Evolutionary conservation across 192 early-diverging fungal genomes (phyloP).

Genomic region (Gaertneriomyces semiglobifer): DNA sequence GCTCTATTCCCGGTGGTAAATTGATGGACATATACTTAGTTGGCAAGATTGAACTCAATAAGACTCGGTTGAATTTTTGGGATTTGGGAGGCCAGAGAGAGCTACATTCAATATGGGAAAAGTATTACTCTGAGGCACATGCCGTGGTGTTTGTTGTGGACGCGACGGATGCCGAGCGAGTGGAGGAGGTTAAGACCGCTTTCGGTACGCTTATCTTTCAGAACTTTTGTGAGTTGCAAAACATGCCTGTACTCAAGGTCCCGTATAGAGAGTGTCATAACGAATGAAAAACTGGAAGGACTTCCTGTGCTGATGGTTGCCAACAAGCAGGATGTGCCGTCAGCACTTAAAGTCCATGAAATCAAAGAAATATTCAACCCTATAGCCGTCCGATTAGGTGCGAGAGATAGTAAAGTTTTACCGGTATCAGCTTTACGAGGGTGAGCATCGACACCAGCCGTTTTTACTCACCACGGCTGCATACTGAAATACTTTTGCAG

Average conservation of each 20-base stretch:
- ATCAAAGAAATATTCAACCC: slow-evolving; percentile 90
- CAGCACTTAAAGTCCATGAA: slow-evolving; percentile 67
- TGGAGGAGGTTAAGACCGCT: slow-evolving; percentile 72
- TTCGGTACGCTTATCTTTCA: slow-evolving; percentile 57
- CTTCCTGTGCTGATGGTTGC: slow-evolving; percentile 90
- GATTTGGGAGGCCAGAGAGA: slow-evolving; percentile 92
- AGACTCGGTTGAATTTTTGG: slow-evolving; percentile 82
- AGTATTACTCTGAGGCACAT: slow-evolving; percentile 92
- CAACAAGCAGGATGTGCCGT: slow-evolving; percentile 87
- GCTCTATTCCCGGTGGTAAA: neutral
- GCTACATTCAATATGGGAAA: slow-evolving; percentile 85
- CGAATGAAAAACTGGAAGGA: slow-evolving; percentile 69
- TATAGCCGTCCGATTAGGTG: slow-evolving; percentile 78
- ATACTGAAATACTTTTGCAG: slow-evolving; percentile 32
- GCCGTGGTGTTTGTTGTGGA: slow-evolving; percentile 93
- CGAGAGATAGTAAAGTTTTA: slow-evolving; percentile 82
- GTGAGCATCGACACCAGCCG: slow-evolving; percentile 46
- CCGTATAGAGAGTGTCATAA: slow-evolving; percentile 68
- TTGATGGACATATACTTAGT: slow-evolving; percentile 45
- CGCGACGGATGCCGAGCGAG: slow-evolving; percentile 71
- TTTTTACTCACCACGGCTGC: neutral
- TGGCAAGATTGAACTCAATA: slow-evolving; percentile 69
- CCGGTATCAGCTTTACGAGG: slow-evolving; percentile 77
- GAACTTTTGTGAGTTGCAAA: neutral
- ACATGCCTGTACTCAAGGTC: neutral